These are phyloP conservation scores for Botrytis paeoniae DNA, from an alignment of 2,329 filamentous ascomycete species.

Conservation along the genomic window DNA sequence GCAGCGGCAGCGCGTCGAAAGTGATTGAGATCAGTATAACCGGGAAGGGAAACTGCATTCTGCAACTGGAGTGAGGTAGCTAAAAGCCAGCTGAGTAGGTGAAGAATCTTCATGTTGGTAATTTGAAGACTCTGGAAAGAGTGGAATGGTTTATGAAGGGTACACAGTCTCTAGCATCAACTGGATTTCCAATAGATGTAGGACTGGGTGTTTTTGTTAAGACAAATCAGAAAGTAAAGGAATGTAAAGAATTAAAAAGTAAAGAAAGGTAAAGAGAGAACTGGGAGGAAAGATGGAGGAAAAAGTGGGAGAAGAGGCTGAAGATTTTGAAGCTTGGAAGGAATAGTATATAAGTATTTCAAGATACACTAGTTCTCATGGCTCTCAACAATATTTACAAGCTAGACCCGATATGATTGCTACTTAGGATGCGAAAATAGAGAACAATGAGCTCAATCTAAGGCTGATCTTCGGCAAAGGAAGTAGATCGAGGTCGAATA, in stretches of 20 bases:
- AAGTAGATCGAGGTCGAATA: neutral
- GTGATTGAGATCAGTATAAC: neutral
- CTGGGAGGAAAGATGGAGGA: neutral
- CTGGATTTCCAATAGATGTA: neutral
- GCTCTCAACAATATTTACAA: neutral
- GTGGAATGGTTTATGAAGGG: neutral
- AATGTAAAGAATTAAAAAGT: neutral
- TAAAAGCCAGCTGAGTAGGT: neutral
- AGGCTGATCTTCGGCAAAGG: neutral
- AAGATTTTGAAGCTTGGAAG: neutral
- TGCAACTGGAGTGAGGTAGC: neutral
- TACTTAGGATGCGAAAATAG: neutral
- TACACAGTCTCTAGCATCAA: neutral
- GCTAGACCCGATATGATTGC: neutral
- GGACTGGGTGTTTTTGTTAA: neutral
- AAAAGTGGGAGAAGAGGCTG: too few species aligned
- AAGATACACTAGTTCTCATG: neutral
- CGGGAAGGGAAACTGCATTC: neutral
- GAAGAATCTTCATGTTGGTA: neutral
- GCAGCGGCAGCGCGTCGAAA: neutral
- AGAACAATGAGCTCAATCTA: neutral
- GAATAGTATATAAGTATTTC: neutral
- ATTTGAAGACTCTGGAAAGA: neutral
- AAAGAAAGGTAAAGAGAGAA: neutral
- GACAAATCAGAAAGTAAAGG: neutral